These are phyloP conservation scores for Parmales sp. DNA, from an alignment of 108 stramenopile species.

Conservation along the genomic window DNA sequence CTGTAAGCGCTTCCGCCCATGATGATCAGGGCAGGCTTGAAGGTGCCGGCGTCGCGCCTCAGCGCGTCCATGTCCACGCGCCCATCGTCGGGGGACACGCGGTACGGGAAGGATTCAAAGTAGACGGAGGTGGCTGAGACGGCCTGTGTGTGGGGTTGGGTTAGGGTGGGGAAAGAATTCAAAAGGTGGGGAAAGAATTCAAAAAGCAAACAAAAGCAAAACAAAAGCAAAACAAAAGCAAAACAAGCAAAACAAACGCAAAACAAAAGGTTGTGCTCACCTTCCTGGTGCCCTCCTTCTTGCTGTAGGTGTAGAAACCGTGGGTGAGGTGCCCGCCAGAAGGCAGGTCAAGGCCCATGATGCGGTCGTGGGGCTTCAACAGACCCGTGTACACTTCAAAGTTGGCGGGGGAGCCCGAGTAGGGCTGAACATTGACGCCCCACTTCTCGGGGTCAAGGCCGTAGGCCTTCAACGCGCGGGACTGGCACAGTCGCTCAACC, in stretches of 20 bases:
- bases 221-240: background rate
- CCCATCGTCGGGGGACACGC: slow-evolving; percentile 89
- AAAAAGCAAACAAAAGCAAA: too few relatives aligned
- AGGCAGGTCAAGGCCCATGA: slow-evolving; percentile 99
- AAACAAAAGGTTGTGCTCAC: background rate
- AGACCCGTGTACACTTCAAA: slow-evolving; percentile 98
- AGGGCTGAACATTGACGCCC: slow-evolving; percentile 98
- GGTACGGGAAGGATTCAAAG: slow-evolving; percentile 99
- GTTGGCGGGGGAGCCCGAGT: slow-evolving; percentile 97
- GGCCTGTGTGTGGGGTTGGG: slow-evolving; percentile 65
- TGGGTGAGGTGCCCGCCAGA: slow-evolving; percentile 97
- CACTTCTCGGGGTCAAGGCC: slow-evolving; percentile 86
- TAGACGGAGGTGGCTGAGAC: slow-evolving; percentile 98
- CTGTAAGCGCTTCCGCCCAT: slow-evolving; percentile 99
- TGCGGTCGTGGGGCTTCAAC: slow-evolving; percentile 94
- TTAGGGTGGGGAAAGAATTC: too few relatives aligned
- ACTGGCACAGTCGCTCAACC: slow-evolving; percentile 88
- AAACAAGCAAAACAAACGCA: background rate
- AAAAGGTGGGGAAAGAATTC: too few relatives aligned
- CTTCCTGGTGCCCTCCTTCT: slow-evolving; percentile 88
- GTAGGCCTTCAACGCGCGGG: slow-evolving; percentile 92
- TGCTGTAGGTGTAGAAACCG: slow-evolving; percentile 97
- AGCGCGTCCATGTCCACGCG: slow-evolving; percentile 91
- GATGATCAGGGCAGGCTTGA: slow-evolving; percentile 98
- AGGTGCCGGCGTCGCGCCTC: slow-evolving; percentile 73